Evolutionary conservation across 306 rosid genomes (phyloP).

Genomic region (Comarum palustre): DNA sequence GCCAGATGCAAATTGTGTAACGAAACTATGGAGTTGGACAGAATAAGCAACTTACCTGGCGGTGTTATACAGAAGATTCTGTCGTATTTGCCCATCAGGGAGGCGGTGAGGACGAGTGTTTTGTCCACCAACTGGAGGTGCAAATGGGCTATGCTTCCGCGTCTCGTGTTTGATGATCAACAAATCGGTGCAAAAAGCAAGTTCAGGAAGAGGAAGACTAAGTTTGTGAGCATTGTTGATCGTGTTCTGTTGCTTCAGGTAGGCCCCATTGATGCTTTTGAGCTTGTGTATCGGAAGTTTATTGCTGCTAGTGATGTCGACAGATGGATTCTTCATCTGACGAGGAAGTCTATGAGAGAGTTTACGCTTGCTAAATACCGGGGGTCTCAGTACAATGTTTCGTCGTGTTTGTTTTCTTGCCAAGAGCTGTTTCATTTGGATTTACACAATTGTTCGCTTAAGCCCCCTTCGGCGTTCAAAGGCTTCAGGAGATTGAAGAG

Average conservation of each 20-base stretch:
- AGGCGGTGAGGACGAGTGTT: slow-evolving; percentile 58
- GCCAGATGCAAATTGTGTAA: neutral
- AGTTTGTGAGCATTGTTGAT: slow-evolving; percentile 45
- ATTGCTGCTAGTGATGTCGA: slow-evolving; percentile 47
- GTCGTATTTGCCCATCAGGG: slow-evolving; percentile 45
- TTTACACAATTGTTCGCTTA: slow-evolving; percentile 50
- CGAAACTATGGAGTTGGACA: slow-evolving; percentile 25
- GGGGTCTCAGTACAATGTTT: slow-evolving; percentile 49
- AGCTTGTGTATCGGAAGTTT: slow-evolving; percentile 46
- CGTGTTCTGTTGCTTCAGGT: slow-evolving; percentile 62
- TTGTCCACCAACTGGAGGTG: slow-evolving; percentile 65
- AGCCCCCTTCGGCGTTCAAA: slow-evolving; percentile 44
- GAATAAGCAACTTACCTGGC: slow-evolving; percentile 49
- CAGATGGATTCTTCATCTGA: slow-evolving; percentile 48
- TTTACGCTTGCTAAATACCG: slow-evolving; percentile 51
- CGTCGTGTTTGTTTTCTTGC: slow-evolving; percentile 48
- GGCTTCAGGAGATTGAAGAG: slow-evolving; percentile 56
- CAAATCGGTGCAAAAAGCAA: slow-evolving; percentile 21
- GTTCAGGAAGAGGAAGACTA: slow-evolving; percentile 3
- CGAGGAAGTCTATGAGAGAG: slow-evolving; percentile 42
- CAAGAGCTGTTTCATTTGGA: slow-evolving; percentile 48
- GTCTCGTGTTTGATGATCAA: slow-evolving; percentile 48
- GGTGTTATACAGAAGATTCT: slow-evolving; percentile 47
- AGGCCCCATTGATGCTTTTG: slow-evolving; percentile 44
- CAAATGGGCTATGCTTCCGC: slow-evolving; percentile 54